phyloP scores from a whole-genome alignment of 2,329 filamentous ascomycete genomes.

The Fusarium clavum region DNA sequence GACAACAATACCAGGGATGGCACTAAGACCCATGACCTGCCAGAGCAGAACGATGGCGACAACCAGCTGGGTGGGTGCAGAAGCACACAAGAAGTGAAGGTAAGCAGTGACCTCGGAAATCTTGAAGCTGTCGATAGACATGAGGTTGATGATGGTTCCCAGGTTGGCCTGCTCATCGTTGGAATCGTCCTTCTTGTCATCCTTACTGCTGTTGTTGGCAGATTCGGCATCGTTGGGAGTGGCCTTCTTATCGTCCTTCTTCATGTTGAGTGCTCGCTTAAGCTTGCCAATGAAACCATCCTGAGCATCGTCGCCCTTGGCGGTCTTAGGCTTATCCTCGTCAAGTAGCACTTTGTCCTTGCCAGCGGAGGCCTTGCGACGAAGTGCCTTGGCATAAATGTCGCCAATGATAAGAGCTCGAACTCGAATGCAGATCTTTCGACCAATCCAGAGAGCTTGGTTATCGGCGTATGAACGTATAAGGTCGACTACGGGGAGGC shows the following conservation, averaged over 20 bases:
- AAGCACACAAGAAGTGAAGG: constrained; percentile 93
- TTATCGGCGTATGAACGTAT: constrained; percentile 85
- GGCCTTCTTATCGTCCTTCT: constrained; percentile 63
- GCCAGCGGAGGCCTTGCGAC: constrained; percentile 86
- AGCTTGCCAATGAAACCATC: constrained; percentile 60
- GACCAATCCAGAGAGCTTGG: constrained; percentile 90
- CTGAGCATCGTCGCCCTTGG: constrained; percentile 49
- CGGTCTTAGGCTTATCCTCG: constrained; percentile 55
- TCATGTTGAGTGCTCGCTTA: constrained; percentile 70
- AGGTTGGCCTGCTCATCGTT: constrained; percentile 84
- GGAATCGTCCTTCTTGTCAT: constrained; percentile 50
- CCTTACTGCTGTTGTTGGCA: constrained; percentile 51
- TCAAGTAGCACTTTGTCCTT: constrained; percentile 78
- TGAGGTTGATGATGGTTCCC: constrained; percentile 99
- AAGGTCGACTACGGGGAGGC: constrained; percentile 85
- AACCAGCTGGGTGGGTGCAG: constrained; percentile 87
- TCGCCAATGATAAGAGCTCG: constrained; percentile 97
- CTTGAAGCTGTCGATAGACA: constrained; percentile 99
- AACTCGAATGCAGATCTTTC: constrained; percentile 92
- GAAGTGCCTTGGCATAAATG: constrained; percentile 94
- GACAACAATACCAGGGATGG: constrained; percentile 90
- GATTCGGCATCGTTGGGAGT: constrained; percentile 51
- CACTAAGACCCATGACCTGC: constrained; percentile 89
- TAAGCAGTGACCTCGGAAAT: constrained; percentile 95
- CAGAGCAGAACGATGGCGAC: constrained; percentile 87